phyloP scores from a whole-genome alignment of 2,329 filamentous ascomycete species.

The Ascocoryne sarcoides region DNA sequence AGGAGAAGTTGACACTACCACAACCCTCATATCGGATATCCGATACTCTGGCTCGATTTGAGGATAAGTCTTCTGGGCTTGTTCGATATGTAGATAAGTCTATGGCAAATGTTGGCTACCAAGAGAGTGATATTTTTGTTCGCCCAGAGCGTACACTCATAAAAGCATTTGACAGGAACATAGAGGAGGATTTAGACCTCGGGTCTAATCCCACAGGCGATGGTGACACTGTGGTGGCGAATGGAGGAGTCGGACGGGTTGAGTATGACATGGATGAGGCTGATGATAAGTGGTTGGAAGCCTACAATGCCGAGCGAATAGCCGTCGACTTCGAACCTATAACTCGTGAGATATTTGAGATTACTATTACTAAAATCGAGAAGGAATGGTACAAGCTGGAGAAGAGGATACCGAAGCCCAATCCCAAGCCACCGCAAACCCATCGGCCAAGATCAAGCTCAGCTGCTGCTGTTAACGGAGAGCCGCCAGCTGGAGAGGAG shows the following conservation, averaged over 20 bases:
- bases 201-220: conserved; percentile 42
- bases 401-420: conserved; percentile 93
- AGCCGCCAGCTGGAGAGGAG: conserved; percentile 79
- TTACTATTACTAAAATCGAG: conserved; percentile 97
- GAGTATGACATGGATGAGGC: conserved; percentile 99
- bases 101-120: conserved; percentile 93
- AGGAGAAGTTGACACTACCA: conserved; percentile 70
- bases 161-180: conserved; percentile 49
- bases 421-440: conserved; percentile 91
- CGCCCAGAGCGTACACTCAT: conserved; percentile 66
- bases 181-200: conserved; percentile 50
- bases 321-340: conserved; percentile 70
- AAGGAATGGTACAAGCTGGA: conserved; percentile 97
- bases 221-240: conserved; percentile 44
- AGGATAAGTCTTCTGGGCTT: conserved; percentile 77
- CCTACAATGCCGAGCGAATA: conserved; percentile 70
- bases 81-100: conserved; percentile 90
- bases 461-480: conserved; percentile 89
- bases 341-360: conserved; percentile 90
- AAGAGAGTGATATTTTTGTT: conserved; percentile 84
- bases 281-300: conserved; percentile 90
- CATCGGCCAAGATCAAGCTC: conserved; percentile 89
- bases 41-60: conserved; percentile 72
- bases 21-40: conserved; percentile 66
- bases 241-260: conserved; percentile 62